Evolutionary conservation across 768 basidiomycete species (phyloP).

Genomic region (Naganishia onofrii): DNA sequence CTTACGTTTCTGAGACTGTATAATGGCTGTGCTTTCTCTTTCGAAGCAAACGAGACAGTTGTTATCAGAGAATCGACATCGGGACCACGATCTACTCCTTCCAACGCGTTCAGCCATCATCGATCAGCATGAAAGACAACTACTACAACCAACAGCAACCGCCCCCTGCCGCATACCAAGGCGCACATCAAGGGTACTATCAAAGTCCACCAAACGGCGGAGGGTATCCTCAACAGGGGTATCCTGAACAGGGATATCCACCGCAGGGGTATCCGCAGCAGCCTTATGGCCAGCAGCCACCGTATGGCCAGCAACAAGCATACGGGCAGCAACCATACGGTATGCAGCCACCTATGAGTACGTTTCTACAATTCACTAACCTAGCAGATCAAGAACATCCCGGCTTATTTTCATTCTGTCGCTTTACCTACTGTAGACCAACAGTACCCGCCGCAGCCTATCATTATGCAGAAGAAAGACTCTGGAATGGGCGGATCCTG

Average conservation of each 20-base stretch:
- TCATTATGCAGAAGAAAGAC: conserved; percentile 17
- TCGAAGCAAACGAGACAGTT: too few relatives aligned
- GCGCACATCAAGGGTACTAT: conserved; percentile 15
- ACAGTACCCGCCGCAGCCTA: conserved; percentile 15
- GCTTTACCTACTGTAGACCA: neutral
- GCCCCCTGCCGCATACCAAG: conserved; percentile 6
- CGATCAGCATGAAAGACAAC: neutral
- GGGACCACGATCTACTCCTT: too few relatives aligned
- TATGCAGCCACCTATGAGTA: conserved; percentile 21
- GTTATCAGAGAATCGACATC: too few relatives aligned
- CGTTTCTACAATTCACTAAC: neutral
- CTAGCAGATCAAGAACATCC: neutral
- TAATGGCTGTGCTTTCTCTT: too few relatives aligned
- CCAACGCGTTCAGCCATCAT: too few relatives aligned
- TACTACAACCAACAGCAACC: neutral
- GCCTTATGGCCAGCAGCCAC: conserved; percentile 15
- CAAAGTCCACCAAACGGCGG: conserved; percentile 2
- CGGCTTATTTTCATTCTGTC: neutral
- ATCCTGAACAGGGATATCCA: too few relatives aligned
- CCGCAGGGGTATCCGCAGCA: conserved; percentile 6
- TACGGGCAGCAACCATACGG: conserved; percentile 19
- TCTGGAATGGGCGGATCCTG: neutral
- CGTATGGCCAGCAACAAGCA: neutral
- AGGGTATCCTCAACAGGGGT: conserved; percentile 4
- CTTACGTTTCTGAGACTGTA: too few relatives aligned